A percentile compares a stretch with the other conserved stretches of the same genome.
Conservation (phyloP, 1,284 basidiomycete species). For the Ceratobasidium sp. region DNA sequence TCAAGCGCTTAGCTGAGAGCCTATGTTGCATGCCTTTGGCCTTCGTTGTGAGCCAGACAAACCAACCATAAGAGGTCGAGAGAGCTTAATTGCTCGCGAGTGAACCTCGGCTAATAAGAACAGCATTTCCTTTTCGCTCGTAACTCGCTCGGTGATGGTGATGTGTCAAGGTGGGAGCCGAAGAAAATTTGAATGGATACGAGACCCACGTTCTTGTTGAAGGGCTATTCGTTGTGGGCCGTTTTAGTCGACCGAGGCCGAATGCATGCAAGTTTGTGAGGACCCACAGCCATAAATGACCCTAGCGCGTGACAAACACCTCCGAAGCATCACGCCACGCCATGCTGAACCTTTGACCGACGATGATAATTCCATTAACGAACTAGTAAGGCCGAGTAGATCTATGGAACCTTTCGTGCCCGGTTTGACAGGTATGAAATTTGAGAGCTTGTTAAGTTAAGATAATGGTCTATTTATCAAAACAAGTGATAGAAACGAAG, state of each 20-base stretch:
- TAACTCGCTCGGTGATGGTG: conserved; percentile 6
- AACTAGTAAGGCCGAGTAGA: neutral
- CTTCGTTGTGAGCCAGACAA: neutral
- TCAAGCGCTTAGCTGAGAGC: neutral
- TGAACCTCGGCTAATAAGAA: conserved; percentile 23
- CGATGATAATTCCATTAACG: conserved; percentile 15
- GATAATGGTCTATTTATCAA: conserved; percentile 8
- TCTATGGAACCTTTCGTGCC: neutral
- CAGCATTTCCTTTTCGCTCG: conserved; percentile 19
- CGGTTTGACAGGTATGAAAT: neutral
- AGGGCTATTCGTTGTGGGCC: neutral
- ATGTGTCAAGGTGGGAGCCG: conserved; percentile 3
- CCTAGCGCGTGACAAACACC: conserved; percentile 9
- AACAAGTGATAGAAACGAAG: conserved; percentile 8
- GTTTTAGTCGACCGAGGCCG: neutral
- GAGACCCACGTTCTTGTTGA: conserved; percentile 14
- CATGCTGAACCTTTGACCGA: conserved; percentile 5
- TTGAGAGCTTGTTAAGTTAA: conserved; percentile 14
- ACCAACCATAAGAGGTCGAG: neutral
- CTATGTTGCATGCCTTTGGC: neutral
- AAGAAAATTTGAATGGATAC: conserved; percentile 6
- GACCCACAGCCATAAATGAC: neutral
- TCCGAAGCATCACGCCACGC: neutral
- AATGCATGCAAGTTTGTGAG: neutral
- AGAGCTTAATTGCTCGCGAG: neutral